A percentile compares a stretch with the other conserved stretches of the same genome.
These are phyloP conservation scores for Myrica gale DNA, from an alignment of 306 rosid species.

Conservation along the genomic window DNA sequence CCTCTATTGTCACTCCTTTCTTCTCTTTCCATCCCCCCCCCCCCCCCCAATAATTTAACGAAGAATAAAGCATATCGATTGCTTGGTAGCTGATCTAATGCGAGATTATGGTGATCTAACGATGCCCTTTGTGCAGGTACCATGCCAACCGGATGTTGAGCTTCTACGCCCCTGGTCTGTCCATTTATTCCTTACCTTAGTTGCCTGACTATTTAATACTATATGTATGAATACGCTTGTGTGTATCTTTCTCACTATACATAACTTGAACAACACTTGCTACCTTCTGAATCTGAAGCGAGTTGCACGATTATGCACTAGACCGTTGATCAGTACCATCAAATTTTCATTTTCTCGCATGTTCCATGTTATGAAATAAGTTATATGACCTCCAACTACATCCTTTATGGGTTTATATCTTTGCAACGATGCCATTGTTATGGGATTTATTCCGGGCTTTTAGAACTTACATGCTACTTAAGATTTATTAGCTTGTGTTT, in stretches of 20 bases:
- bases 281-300: neutral
- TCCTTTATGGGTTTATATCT: neutral
- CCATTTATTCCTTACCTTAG: slow-evolving; percentile 10
- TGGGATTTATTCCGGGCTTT: neutral
- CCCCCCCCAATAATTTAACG: neutral
- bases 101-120: neutral
- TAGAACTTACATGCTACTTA: neutral
- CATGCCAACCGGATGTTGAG: slow-evolving; percentile 98
- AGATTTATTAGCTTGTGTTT: neutral
- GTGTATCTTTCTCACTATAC: neutral
- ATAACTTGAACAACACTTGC: neutral
- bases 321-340: neutral
- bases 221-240: neutral
- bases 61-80: neutral
- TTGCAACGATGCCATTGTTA: neutral
- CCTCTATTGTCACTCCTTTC: neutral
- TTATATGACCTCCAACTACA: neutral
- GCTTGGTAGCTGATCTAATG: neutral
- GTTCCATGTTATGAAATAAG: neutral
- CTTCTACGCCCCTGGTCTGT: slow-evolving; percentile 93
- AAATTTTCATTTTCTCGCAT: neutral
- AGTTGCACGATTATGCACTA: neutral
- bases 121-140: slow-evolving; percentile 48
- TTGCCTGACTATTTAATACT: slow-evolving; percentile 2
- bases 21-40: too few relatives aligned